Conservation (phyloP, 208 protist genomes). For the Lotmaria passim region DNA sequence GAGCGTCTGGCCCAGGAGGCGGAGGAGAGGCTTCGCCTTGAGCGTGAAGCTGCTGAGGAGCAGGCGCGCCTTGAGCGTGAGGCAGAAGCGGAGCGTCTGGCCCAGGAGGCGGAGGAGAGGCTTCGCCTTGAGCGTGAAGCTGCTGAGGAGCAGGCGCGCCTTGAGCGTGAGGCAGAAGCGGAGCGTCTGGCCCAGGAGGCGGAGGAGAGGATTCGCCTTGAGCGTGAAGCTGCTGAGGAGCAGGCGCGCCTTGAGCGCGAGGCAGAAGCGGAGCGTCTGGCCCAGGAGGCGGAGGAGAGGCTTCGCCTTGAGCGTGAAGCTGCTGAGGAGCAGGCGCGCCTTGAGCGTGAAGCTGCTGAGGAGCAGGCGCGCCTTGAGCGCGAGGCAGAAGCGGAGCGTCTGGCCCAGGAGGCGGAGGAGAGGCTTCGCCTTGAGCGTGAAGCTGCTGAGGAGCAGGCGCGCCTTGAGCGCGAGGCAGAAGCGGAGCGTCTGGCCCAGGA, state of each 20-base stretch:
- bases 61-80: constrained; percentile 8
- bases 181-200: too few relatives aligned
- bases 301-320: constrained; percentile 7
- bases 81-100: constrained; percentile 17
- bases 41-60: constrained; percentile 13
- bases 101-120: constrained; percentile 3
- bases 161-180: constrained; percentile 4
- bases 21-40: constrained; percentile 17
- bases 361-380: not conserved
- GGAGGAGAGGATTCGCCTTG: constrained; percentile 15
- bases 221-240: constrained; percentile 6
- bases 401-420: too few relatives aligned
- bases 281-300: constrained; percentile 16
- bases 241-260: not conserved
- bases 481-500: constrained; percentile 1
- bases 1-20: constrained; percentile 11
- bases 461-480: constrained; percentile 8
- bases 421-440: not conserved
- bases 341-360: constrained; percentile 8
- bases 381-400: too few relatives aligned
- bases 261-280: constrained; percentile 18
- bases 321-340: constrained; percentile 18
- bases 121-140: constrained; percentile 7
- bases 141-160: constrained; percentile 21
- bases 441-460: constrained; percentile 1